Conservation (phyloP, 495 filamentous ascomycete genomes). For the Hypoxylon fragiforme region DNA sequence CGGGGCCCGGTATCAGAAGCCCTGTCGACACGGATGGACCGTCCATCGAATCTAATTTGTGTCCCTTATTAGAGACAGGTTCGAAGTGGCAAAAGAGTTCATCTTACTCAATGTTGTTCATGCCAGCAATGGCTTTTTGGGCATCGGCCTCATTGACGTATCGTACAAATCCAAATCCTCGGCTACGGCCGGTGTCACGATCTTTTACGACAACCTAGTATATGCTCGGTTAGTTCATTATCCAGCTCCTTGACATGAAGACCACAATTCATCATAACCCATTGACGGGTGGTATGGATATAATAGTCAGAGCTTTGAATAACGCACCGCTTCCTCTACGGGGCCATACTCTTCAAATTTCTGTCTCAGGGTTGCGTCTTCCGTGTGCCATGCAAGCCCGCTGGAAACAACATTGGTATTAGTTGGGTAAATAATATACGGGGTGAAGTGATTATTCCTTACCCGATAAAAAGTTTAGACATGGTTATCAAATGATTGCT, state of each 20-base stretch:
- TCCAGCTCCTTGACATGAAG: neutral
- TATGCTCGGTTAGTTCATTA: conserved; percentile 26
- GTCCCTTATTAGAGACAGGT: conserved; percentile 1
- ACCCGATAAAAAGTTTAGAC: conserved; percentile 94
- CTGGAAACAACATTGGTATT: conserved; percentile 50
- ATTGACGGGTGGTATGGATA: neutral
- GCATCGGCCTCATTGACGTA: conserved; percentile 83
- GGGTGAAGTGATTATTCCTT: conserved; percentile 40
- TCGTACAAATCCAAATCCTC: conserved; percentile 96
- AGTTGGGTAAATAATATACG: conserved; percentile 5
- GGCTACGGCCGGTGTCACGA: conserved; percentile 91
- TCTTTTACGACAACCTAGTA: conserved; percentile 93
- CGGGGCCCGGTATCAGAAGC: conserved; percentile 77
- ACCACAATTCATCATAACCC: neutral
- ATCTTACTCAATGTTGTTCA: conserved; percentile 94
- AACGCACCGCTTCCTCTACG: conserved; percentile 90
- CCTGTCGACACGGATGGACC: conserved; percentile 93
- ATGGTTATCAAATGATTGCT: conserved; percentile 51
- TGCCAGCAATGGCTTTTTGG: conserved; percentile 72
- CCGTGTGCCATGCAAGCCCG: conserved; percentile 97
- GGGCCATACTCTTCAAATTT: conserved; percentile 89
- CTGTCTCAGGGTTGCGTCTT: conserved; percentile 74
- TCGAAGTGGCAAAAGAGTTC: neutral
- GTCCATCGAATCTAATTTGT: conserved; percentile 82
- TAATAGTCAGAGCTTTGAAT: neutral